Evolutionary conservation across 2,329 filamentous ascomycete genomes (phyloP).

Genomic region (Aureobasidium sp.): DNA sequence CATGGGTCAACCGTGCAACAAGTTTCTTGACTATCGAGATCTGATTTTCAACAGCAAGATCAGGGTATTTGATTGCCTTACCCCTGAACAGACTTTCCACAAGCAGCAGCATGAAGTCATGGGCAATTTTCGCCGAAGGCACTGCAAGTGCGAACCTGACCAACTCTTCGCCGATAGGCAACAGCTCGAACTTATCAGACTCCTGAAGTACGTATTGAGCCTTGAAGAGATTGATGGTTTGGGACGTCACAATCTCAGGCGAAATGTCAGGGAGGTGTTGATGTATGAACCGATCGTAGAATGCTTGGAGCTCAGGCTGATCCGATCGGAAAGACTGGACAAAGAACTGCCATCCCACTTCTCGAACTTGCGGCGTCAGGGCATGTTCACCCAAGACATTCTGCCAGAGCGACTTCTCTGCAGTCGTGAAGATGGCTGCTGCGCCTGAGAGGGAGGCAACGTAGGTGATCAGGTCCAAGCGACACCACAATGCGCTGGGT

Average conservation of each 20-base stretch:
- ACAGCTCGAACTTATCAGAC: background rate
- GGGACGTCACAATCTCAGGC: conserved; percentile 49
- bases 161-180: background rate
- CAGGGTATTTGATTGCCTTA: background rate
- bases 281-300: conserved; percentile 44
- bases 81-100: background rate
- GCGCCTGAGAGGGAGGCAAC: background rate
- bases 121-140: background rate
- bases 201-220: background rate
- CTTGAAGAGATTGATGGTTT: background rate
- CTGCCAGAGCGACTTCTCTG: conserved; percentile 63
- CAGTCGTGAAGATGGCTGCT: background rate
- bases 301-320: conserved; percentile 17
- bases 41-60: background rate
- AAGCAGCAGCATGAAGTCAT: background rate
- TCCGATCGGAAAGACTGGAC: conserved; percentile 40
- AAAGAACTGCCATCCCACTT: conserved; percentile 63
- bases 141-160: background rate
- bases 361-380: conserved; percentile 53
- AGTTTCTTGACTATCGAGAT: conserved; percentile 66
- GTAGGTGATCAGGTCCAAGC: background rate
- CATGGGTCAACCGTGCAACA: conserved; percentile 46
- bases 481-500: background rate
- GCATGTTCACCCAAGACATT: conserved; percentile 61
- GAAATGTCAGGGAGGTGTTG: conserved; percentile 53